Percentiles rank a stretch among this genome's conserved stretches.
Conservation (phyloP, 73 alveolate species). For the Paramecium sonneborni region DNA sequence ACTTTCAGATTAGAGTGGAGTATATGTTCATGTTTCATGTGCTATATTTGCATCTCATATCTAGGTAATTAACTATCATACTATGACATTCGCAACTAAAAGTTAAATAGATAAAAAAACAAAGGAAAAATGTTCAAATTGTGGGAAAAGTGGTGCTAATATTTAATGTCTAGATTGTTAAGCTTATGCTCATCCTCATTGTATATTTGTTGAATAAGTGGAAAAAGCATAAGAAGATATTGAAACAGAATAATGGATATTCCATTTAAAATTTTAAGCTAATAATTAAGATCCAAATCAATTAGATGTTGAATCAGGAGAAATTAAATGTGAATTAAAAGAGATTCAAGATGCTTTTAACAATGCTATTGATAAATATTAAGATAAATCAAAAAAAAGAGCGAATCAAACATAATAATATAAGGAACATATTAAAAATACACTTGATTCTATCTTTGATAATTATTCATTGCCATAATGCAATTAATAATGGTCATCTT, state of each 20-base stretch:
- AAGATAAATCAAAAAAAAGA: background rate
- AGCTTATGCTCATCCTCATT: constrained; percentile 38
- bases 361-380: background rate
- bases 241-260: constrained; percentile 51
- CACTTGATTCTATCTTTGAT: background rate
- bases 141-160: constrained; percentile 24
- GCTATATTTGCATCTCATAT: background rate
- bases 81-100: constrained; percentile 35
- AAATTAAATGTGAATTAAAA: background rate
- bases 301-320: background rate
- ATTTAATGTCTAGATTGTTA: constrained; percentile 20
- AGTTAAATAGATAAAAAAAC: constrained; percentile 28
- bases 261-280: background rate
- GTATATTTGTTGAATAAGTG: constrained; percentile 26
- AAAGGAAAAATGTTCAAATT: constrained; percentile 17
- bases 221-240: constrained; percentile 33
- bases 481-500: background rate
- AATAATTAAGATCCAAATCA: constrained; percentile 38
- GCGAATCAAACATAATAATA: background rate
- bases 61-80: constrained; percentile 9
- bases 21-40: constrained; percentile 51
- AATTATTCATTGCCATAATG: background rate
- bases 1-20: constrained; percentile 25
- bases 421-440: background rate
- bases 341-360: background rate